Evolutionary conservation across 495 filamentous ascomycete species (phyloP), one percentile per base, ranked within the genome.

Genomic region (Gamarada debralockiae): DNA sequence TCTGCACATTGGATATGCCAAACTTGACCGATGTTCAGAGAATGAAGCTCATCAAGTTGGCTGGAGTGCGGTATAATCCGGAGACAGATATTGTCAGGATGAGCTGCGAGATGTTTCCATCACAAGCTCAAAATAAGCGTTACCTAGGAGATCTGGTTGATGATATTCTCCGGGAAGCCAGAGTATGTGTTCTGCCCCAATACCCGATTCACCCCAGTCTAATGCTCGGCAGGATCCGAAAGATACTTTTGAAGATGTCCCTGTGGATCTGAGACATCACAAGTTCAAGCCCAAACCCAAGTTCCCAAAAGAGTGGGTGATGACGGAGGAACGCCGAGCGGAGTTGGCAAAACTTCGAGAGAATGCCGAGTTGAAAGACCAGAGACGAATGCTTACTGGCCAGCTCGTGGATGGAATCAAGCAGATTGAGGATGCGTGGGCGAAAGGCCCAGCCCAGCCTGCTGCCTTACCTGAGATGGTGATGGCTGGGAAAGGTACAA

Each of bases 121-220:
- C 88, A 31, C 84, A 85, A 58, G 90, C 90, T 12, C 92, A 97
- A 73, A 99, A 99, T 73, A 99, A 97, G 73, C 84, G 91, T 6
- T 96, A 92, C 61, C 77, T 99, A 25, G 85, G 82, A 36, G 90
- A 96, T 55, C 43, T 86, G 27, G 78, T 99, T 49, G 73, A 85
- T 27, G 78, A 73, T 17, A 70, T 99, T 59, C 70, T 99, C 33
- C 70, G 68, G 13, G 84, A 92, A 66, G 89, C 90, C 36, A 87
- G 84, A 75, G 81, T 83, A 73, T 43, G 64, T 57, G 6, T n/a
- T 22, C 29, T 13, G 12, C 22, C n/a, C 8, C 1, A 36, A 21
- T 20, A 7, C 61, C 45, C 10, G 10, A 15, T 31, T 21, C 14
- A 38, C 33, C 17, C n/a, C 27, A 20, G 3, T 9, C 52, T 25